These are phyloP conservation scores for Nannizzia gypsea DNA, from an alignment of 2,329 filamentous ascomycete species.

Conservation along the genomic window DNA sequence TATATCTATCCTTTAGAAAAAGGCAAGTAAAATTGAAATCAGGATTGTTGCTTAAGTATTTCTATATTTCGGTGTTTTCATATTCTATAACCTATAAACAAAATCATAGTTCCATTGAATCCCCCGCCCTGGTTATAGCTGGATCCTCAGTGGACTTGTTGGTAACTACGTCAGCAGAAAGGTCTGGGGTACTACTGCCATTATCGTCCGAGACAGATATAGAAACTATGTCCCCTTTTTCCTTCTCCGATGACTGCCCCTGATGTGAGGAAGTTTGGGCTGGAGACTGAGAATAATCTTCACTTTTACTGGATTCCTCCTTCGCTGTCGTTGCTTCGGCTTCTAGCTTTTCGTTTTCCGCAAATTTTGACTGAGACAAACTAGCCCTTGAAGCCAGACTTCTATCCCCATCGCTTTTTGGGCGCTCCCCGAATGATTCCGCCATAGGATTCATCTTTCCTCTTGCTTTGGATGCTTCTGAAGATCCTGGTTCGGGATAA, in stretches of 20 bases:
- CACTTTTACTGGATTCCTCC: background rate
- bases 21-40: too few species aligned
- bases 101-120: background rate
- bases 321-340: background rate
- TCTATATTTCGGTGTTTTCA: background rate
- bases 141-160: background rate
- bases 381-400: background rate
- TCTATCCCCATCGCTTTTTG: background rate
- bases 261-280: background rate
- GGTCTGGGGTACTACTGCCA: background rate
- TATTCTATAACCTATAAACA: background rate
- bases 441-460: background rate
- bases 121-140: background rate
- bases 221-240: background rate
- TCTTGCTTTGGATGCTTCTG: background rate
- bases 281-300: background rate
- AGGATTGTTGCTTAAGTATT: background rate
- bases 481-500: background rate
- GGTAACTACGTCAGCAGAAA: background rate
- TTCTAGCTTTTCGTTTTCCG: background rate
- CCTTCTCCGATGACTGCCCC: background rate
- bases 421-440: background rate
- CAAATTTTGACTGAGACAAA: background rate
- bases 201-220: background rate
- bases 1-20: too few species aligned